Conservation (phyloP, 2,329 filamentous ascomycete species). For the Neonectria magnoliae region DNA sequence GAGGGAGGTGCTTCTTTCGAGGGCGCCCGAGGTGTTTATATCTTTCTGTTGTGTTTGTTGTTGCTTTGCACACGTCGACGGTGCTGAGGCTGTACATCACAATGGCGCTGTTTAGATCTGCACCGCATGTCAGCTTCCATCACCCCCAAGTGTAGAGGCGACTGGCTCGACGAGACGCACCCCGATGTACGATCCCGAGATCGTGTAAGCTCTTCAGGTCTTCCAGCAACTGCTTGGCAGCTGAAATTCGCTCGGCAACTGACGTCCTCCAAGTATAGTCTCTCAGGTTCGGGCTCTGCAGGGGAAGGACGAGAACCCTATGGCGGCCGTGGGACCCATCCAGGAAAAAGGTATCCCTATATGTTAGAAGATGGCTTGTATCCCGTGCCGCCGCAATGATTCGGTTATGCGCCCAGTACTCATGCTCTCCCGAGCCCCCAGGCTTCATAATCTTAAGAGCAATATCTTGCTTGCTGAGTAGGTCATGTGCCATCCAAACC, state of each 20-base stretch:
- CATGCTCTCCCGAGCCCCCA: constrained; percentile 11
- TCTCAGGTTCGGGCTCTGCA: constrained; percentile 18
- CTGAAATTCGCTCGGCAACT: constrained; percentile 15
- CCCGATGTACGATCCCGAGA: constrained; percentile 19
- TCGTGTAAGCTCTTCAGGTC: constrained; percentile 17
- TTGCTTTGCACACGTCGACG: no score
- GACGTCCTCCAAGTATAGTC: background rate
- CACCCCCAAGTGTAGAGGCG: no score
- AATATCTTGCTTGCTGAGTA: constrained; percentile 10
- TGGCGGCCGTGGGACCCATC: background rate
- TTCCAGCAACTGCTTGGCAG: constrained; percentile 16
- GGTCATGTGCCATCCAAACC: constrained; percentile 52
- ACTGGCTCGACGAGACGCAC: no score
- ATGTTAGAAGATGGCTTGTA: background rate
- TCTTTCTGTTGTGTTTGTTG: background rate
- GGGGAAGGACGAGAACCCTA: constrained; percentile 19
- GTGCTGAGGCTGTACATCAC: constrained; percentile 18
- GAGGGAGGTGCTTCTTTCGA: constrained; percentile 8
- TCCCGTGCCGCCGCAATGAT: background rate
- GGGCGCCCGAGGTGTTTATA: constrained; percentile 21
- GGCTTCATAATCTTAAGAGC: constrained; percentile 27
- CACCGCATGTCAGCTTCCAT: no score
- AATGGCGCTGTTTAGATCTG: constrained; percentile 22
- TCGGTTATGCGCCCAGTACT: constrained; percentile 3
- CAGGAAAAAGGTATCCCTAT: background rate